Percentiles rank a stretch among this genome's conserved stretches.
Conservation (phyloP, 768 basidiomycete species). For the Lactarius hatsudake region DNA sequence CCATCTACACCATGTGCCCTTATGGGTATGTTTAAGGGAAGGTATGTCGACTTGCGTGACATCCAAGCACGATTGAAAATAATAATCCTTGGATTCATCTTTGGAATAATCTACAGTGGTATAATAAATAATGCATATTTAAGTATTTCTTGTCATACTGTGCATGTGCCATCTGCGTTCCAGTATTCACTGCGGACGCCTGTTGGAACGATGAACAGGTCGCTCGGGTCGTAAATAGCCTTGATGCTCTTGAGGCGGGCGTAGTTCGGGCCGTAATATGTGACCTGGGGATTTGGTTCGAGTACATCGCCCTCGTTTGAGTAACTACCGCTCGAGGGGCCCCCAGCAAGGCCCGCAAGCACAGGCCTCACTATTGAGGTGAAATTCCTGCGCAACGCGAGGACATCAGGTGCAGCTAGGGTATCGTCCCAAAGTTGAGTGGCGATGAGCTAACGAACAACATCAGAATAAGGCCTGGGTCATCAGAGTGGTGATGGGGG, state of each 20-base stretch:
- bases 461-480: not conserved
- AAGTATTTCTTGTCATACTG: not conserved
- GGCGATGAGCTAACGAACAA: conserved; percentile 6
- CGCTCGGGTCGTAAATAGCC: conserved; percentile 34
- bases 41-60: conserved; percentile 19
- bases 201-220: conserved; percentile 35
- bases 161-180: conserved; percentile 34
- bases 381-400: conserved; percentile 29
- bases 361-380: conserved; percentile 31
- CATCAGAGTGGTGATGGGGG: not conserved
- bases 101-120: not conserved
- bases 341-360: conserved; percentile 32
- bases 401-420: conserved; percentile 23
- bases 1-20: conserved; percentile 23
- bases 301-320: conserved; percentile 38
- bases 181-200: conserved; percentile 38
- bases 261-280: conserved; percentile 39
- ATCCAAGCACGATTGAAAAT: not conserved
- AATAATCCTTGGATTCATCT: not conserved
- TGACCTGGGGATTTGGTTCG: conserved; percentile 35
- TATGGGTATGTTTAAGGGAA: conserved; percentile 32
- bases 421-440: conserved; percentile 1
- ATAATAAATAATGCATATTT: not conserved
- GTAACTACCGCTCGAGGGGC: conserved; percentile 34
- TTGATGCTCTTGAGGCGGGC: conserved; percentile 34